Evolutionary conservation across 768 basidiomycete species (phyloP).

Genomic region (Chlorophyllum brunneum): DNA sequence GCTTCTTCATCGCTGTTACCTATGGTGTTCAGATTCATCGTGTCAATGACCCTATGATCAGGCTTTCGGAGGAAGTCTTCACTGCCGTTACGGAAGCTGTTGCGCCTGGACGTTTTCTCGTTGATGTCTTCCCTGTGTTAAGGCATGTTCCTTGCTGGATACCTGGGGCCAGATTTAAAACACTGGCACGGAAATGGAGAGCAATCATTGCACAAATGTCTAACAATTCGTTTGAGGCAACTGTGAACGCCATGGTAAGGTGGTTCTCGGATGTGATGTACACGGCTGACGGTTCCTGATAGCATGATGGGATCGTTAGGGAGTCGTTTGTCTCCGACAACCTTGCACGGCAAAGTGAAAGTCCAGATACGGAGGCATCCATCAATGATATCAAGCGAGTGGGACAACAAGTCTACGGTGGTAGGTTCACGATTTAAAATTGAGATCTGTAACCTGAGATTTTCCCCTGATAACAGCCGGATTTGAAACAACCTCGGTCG

Average conservation of each 20-base stretch:
- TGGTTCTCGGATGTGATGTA: background rate
- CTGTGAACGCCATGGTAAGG: background rate
- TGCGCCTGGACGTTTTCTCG: conserved; percentile 11
- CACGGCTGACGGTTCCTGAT: background rate
- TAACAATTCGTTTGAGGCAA: background rate
- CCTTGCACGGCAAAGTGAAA: background rate
- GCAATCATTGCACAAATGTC: background rate
- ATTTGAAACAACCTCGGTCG: conserved; percentile 22
- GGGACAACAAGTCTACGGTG: background rate
- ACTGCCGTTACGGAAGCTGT: background rate
- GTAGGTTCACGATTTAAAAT: background rate
- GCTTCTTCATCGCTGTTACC: background rate
- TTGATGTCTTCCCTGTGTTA: conserved; percentile 11
- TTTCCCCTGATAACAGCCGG: background rate
- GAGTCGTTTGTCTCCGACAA: background rate
- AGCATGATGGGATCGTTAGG: background rate
- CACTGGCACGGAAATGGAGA: background rate
- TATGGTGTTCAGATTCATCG: conserved; percentile 10
- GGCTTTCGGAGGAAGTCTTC: conserved; percentile 4
- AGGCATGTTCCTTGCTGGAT: conserved; percentile 15
- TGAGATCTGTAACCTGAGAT: background rate
- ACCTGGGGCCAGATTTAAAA: conserved; percentile 13
- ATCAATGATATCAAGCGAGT: background rate
- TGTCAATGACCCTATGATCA: conserved; percentile 8
- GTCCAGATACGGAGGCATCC: background rate